Conservation (phyloP, 441 rosid species). For the Flueggea neowawraea region DNA sequence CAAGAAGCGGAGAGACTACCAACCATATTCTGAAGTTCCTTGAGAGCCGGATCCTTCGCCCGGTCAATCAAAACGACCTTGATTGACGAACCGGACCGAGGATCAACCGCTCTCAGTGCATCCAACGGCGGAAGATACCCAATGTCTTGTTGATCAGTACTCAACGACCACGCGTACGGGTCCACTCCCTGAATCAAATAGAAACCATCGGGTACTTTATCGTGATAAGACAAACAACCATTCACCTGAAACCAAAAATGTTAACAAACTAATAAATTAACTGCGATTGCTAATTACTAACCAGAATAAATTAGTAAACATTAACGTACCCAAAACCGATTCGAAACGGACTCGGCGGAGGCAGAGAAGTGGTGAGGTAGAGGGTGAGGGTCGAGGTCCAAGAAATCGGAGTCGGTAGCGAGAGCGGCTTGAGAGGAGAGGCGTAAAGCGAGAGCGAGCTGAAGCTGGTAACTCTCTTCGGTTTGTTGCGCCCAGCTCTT, state of each 20-base stretch:
- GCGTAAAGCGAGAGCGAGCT: too few species aligned
- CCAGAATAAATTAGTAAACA: too few species aligned
- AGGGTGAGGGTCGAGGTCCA: slow-evolving; percentile 57
- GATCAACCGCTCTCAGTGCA: slow-evolving; percentile 66
- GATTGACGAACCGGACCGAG: slow-evolving; percentile 45
- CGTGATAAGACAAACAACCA: slow-evolving; percentile 81
- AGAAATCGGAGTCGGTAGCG: slow-evolving; percentile 77
- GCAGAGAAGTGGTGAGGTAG: slow-evolving; percentile 5
- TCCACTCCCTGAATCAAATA: slow-evolving; percentile 82
- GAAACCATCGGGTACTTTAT: slow-evolving; percentile 94
- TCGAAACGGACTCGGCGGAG: slow-evolving; percentile 56
- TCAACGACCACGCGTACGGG: slow-evolving; percentile 84
- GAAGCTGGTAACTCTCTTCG: slow-evolving; percentile 97
- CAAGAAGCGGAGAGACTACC: slow-evolving; percentile 56
- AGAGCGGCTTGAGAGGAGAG: too few species aligned
- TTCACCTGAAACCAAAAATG: slow-evolving; percentile 66
- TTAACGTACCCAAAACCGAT: slow-evolving; percentile 83
- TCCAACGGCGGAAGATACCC: slow-evolving; percentile 86
- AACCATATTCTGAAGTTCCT: slow-evolving; percentile 71
- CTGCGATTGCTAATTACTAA: too few species aligned
- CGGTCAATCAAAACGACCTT: slow-evolving; percentile 74
- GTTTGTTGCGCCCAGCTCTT: slow-evolving; percentile 95
- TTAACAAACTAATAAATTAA: too few species aligned
- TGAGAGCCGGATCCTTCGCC: slow-evolving; percentile 61
- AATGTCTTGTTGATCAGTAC: slow-evolving; percentile 69